These are phyloP conservation scores for Malus fusca DNA, from an alignment of 306 rosid genomes.

Conservation along the genomic window DNA sequence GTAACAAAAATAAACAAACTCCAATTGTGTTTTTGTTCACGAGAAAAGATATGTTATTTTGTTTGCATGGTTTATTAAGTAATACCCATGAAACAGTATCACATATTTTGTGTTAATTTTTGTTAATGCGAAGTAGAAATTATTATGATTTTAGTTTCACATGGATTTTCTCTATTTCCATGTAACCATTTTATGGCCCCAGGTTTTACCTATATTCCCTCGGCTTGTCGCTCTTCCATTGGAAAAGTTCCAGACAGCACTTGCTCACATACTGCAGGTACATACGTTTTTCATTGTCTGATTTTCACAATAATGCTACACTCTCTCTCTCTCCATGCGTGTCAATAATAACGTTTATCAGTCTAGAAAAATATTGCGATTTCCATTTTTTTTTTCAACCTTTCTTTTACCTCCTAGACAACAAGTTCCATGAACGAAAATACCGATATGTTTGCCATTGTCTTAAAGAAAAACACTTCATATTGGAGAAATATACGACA, in stretches of 20 bases:
- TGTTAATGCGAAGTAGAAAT: neutral
- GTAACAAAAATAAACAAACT: neutral
- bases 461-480: neutral
- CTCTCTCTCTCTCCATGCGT: neutral
- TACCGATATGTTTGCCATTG: neutral
- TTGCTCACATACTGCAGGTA: slow-evolving; percentile 97
- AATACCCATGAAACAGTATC: neutral
- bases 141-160: neutral
- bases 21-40: neutral
- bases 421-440: neutral
- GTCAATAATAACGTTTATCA: neutral
- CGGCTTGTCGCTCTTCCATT: slow-evolving; percentile 82
- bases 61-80: neutral
- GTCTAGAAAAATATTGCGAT: too few relatives aligned
- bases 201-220: slow-evolving; percentile 96
- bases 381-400: too few relatives aligned
- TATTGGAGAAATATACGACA: neutral
- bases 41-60: neutral
- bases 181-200: slow-evolving; percentile 30
- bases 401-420: too few relatives aligned
- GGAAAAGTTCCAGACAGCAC: slow-evolving; percentile 95
- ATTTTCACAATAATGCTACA: neutral
- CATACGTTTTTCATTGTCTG: neutral
- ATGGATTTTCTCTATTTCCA: neutral
- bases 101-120: neutral